Evolutionary conservation across 1,139 yeast genomes (phyloP).

Genomic region (Suhomyces wounanorum): DNA sequence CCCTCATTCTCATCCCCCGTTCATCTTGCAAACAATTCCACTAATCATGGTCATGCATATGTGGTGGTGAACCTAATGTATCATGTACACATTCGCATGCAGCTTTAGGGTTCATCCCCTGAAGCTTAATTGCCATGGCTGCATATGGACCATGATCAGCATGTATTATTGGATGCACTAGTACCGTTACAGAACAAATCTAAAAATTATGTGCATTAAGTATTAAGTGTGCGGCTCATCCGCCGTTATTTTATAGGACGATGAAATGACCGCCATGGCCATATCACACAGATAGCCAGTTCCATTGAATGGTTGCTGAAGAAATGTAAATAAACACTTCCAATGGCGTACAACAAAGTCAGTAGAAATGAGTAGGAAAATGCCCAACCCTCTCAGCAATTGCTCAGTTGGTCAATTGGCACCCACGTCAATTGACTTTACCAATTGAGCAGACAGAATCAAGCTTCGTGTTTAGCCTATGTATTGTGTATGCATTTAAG

Average conservation of each 20-base stretch:
- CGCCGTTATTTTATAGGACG: neutral
- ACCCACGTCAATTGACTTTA: too few relatives aligned
- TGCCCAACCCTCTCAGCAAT: neutral
- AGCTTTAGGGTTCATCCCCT: neutral
- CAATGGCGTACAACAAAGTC: neutral
- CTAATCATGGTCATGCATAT: neutral
- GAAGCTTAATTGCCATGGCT: neutral
- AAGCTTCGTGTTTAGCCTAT: too few relatives aligned
- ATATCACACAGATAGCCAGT: neutral
- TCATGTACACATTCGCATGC: neutral
- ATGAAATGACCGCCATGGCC: neutral
- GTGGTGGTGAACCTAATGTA: neutral
- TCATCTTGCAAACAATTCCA: neutral
- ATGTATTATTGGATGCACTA: neutral
- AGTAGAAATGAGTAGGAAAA: neutral
- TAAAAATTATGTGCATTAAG: conserved; percentile 4
- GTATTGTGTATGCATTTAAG: neutral
- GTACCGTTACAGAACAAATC: neutral
- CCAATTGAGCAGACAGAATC: too few relatives aligned
- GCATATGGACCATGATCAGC: neutral
- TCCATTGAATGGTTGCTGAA: neutral
- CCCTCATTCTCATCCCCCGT: neutral
- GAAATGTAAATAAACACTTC: neutral
- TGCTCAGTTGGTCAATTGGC: too few relatives aligned
- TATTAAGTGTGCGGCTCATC: conserved; percentile 1